These are phyloP conservation scores for Chamaenerion angustifolium DNA, from an alignment of 345 rosid species.

Conservation along the genomic window DNA sequence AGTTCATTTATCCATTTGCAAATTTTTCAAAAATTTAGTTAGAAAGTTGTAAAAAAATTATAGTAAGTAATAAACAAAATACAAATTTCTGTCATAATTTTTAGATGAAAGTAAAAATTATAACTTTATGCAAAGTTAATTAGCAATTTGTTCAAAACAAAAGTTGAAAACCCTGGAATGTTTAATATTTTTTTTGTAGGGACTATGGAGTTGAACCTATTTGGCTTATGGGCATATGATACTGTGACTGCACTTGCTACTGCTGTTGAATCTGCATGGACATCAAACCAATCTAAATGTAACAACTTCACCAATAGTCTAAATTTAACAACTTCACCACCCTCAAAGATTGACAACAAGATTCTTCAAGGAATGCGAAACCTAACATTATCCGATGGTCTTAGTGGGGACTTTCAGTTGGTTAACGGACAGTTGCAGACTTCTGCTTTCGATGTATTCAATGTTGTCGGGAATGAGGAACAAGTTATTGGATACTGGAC, in stretches of 20 bases:
- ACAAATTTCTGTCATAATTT: too few relatives aligned
- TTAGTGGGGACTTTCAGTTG: conserved; percentile 4
- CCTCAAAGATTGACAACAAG: conserved; percentile 7
- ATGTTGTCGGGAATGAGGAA: background rate
- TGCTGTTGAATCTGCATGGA: conserved; percentile 7
- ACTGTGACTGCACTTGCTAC: conserved; percentile 8
- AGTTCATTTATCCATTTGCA: too few relatives aligned
- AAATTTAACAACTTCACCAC: background rate
- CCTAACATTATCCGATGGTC: conserved; percentile 1
- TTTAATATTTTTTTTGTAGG: too few relatives aligned
- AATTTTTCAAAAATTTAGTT: too few relatives aligned
- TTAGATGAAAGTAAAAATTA: too few relatives aligned
- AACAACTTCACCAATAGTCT: too few relatives aligned
- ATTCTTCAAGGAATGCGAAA: conserved; percentile 1
- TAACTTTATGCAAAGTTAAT: too few relatives aligned
- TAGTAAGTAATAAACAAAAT: too few relatives aligned
- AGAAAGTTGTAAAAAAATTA: too few relatives aligned
- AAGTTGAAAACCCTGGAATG: too few relatives aligned
- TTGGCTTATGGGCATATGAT: conserved; percentile 11
- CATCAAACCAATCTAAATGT: background rate
- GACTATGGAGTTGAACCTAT: conserved; percentile 1
- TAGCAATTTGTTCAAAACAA: too few relatives aligned
- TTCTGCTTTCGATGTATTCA: conserved; percentile 7
- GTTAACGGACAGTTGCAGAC: background rate
- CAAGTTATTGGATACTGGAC: conserved; percentile 11